Conservation (phyloP, 768 basidiomycete genomes). For the Mycena alexandri region DNA sequence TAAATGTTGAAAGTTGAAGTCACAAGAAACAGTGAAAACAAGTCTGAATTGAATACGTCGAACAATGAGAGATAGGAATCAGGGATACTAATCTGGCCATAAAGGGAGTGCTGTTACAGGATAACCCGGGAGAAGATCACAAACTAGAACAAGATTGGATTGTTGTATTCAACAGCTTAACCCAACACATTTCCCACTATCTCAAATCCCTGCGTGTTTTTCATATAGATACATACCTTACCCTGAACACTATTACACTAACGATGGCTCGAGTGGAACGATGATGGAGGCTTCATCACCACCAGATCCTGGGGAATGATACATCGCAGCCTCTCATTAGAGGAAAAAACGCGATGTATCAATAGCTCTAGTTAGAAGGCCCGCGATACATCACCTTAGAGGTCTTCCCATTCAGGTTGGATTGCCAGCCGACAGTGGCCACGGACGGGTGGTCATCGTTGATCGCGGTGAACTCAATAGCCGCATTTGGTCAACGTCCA, state of each 20-base stretch:
- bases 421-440: too few species aligned
- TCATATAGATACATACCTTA: slow-evolving; percentile 6
- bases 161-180: background rate
- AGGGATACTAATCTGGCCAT: background rate
- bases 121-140: background rate
- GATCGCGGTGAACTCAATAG: too few species aligned
- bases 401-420: too few species aligned
- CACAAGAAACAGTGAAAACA: background rate
- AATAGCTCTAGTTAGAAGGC: too few species aligned
- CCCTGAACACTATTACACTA: background rate
- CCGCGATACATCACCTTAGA: too few species aligned
- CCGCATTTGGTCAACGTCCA: too few species aligned
- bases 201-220: slow-evolving; percentile 9
- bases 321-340: too few species aligned
- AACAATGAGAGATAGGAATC: slow-evolving; percentile 8
- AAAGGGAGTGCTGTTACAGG: slow-evolving; percentile 5
- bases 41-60: too few species aligned
- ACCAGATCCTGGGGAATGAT: too few species aligned
- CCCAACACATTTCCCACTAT: slow-evolving; percentile 5
- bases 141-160: background rate
- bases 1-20: slow-evolving; percentile 5
- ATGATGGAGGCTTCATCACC: slow-evolving; percentile 3
- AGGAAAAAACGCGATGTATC: too few species aligned
- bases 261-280: slow-evolving; percentile 1
- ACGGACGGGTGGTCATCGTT: too few species aligned